Evolutionary conservation across 129 eudicot genomes (phyloP).

Genomic region (Kitagawia praeruptora): DNA sequence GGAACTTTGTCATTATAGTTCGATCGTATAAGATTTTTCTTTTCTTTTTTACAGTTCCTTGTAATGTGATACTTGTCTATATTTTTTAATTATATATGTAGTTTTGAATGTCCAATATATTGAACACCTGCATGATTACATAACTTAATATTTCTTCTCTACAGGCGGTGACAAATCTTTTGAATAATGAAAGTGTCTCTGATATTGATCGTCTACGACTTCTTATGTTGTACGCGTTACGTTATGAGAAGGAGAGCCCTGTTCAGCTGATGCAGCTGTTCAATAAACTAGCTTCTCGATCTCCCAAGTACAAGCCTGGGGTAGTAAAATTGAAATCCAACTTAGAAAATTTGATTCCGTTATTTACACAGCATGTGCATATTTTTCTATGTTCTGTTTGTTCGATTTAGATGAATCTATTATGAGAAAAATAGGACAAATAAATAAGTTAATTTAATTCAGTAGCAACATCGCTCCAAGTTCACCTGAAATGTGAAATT

Average conservation of each 20-base stretch:
- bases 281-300: constrained; percentile 84
- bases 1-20: neutral
- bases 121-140: constrained; percentile 11
- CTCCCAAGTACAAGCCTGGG: constrained; percentile 98
- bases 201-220: constrained; percentile 87
- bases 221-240: constrained; percentile 88
- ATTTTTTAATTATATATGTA: neutral
- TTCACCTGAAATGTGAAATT: neutral
- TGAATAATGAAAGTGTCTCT: constrained; percentile 73
- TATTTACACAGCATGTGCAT: neutral
- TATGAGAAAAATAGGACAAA: neutral
- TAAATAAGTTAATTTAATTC: neutral
- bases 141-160: constrained; percentile 14
- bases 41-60: neutral
- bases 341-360: neutral
- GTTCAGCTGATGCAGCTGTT: constrained; percentile 97
- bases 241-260: constrained; percentile 98
- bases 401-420: neutral
- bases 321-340: constrained; percentile 25
- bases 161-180: constrained; percentile 93
- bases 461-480: neutral
- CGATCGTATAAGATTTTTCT: too few species aligned
- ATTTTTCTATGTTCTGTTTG: neutral
- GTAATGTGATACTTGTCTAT: neutral
- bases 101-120: neutral